Evolutionary conservation across 352 stramenopile genomes (phyloP).

Genomic region (Phytophthora ohioensis): DNA sequence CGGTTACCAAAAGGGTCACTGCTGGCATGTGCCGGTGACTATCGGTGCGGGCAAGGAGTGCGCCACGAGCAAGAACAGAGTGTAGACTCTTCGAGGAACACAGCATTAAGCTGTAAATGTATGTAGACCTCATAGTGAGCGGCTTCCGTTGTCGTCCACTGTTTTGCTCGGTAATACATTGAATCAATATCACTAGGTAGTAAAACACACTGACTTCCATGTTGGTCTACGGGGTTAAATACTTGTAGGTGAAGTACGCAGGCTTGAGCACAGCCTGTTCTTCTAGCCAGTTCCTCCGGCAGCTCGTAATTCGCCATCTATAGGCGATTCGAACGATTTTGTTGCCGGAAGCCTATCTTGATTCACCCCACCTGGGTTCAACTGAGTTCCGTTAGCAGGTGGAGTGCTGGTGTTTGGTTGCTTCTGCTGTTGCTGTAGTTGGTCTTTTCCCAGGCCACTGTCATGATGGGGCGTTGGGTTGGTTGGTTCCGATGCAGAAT

Average conservation of each 20-base stretch:
- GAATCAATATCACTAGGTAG: slow-evolving; percentile 16
- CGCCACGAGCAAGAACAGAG: slow-evolving; percentile 36
- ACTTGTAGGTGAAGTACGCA: slow-evolving; percentile 4
- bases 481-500: slow-evolving; percentile 1
- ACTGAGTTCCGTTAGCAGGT: background rate
- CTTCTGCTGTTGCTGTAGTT: slow-evolving; percentile 10
- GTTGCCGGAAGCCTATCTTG: slow-evolving; percentile 2
- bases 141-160: slow-evolving; percentile 4
- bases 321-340: slow-evolving; percentile 7
- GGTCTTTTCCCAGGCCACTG: background rate
- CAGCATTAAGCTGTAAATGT: slow-evolving; percentile 29
- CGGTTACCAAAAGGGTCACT: slow-evolving; percentile 85
- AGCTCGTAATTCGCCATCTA: slow-evolving; percentile 1
- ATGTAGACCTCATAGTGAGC: slow-evolving; percentile 23
- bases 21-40: slow-evolving; percentile 86
- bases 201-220: slow-evolving; percentile 10
- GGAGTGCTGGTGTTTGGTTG: background rate
- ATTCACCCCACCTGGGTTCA: background rate
- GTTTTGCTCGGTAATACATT: slow-evolving; percentile 37
- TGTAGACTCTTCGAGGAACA: slow-evolving; percentile 16
- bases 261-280: background rate
- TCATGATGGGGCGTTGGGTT: background rate
- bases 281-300: slow-evolving; percentile 2
- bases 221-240: slow-evolving; percentile 32
- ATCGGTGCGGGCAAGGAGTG: slow-evolving; percentile 74